Conservation (phyloP, 2,329 filamentous ascomycete species). For the Sporothrix humicola region DNA sequence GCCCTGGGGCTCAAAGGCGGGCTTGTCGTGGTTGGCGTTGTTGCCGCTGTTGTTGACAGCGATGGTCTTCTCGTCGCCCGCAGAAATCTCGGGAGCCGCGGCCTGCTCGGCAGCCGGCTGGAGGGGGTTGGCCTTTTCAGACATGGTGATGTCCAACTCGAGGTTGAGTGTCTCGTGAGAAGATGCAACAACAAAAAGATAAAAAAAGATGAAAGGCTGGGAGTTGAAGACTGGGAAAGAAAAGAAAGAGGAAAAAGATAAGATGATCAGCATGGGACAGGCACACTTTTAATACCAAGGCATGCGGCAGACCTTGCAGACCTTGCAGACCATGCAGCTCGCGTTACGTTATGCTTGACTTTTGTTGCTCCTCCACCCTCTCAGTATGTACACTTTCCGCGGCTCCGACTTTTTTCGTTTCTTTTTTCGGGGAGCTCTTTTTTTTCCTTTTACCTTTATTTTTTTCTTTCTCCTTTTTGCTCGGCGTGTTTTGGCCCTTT, state of each 20-base stretch:
- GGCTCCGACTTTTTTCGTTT: not conserved
- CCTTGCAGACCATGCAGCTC: too few relatives aligned
- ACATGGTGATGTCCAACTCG: not conserved
- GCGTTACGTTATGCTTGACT: too few relatives aligned
- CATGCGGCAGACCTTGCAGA: not conserved
- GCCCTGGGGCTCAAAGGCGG: not conserved
- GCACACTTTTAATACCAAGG: not conserved
- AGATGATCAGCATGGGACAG: not conserved
- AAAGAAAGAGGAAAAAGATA: not conserved
- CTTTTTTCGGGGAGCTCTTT: too few relatives aligned
- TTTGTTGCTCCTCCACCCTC: too few relatives aligned
- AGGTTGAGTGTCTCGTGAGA: not conserved
- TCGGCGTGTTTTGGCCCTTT: not conserved
- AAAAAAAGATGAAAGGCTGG: not conserved
- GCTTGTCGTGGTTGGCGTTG: not conserved
- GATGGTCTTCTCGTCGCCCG: too few relatives aligned
- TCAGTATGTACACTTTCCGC: not conserved
- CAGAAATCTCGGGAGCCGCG: not conserved
- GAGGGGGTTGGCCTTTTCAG: slow-evolving; percentile 3
- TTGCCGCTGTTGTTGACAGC: not conserved
- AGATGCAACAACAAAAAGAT: not conserved
- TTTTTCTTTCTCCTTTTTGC: too few relatives aligned
- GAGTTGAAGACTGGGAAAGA: not conserved
- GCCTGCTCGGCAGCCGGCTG: not conserved
- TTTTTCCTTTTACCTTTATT: too few relatives aligned